A percentile compares a stretch with the other conserved stretches of the same genome.
Evolutionary conservation across 2,329 filamentous ascomycete genomes (phyloP).

Genomic region (Rosellinia necatrix): DNA sequence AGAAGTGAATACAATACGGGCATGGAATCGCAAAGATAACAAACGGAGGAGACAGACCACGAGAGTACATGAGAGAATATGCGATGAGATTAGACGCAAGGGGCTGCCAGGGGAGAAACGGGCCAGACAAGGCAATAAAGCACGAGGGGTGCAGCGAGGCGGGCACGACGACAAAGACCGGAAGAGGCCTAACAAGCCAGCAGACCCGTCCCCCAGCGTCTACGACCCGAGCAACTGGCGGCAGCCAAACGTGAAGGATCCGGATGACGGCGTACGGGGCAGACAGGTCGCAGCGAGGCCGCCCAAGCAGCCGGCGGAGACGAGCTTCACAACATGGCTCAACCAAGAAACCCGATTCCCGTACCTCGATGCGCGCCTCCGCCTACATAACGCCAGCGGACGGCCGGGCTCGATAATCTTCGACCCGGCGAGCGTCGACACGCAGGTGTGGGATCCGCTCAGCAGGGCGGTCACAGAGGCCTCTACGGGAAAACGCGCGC

Average conservation of each 20-base stretch:
- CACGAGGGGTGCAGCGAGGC: neutral
- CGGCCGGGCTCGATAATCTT: conserved; percentile 1
- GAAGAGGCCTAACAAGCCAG: conserved; percentile 15
- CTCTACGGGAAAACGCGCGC: neutral
- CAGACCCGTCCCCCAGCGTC: conserved; percentile 6
- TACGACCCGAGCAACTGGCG: conserved; percentile 28
- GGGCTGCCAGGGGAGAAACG: neutral
- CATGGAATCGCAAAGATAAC: too few species aligned
- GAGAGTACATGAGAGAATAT: too few species aligned
- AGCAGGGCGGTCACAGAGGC: conserved; percentile 20
- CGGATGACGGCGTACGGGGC: conserved; percentile 11
- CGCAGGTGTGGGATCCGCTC: conserved; percentile 28
- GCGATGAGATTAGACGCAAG: too few species aligned
- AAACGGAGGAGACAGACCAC: too few species aligned
- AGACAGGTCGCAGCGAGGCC: neutral
- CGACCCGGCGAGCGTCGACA: conserved; percentile 12
- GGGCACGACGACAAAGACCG: too few species aligned
- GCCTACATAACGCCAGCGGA: neutral
- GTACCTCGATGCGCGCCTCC: conserved; percentile 9
- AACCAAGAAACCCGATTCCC: conserved; percentile 28
- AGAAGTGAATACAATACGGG: too few species aligned
- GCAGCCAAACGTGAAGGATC: conserved; percentile 5
- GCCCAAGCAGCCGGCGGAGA: conserved; percentile 20
- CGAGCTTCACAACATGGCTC: conserved; percentile 29
- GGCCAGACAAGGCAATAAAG: neutral